These are phyloP conservation scores for Ganoderma boninense DNA, from an alignment of 1,284 basidiomycete species.

Conservation along the genomic window DNA sequence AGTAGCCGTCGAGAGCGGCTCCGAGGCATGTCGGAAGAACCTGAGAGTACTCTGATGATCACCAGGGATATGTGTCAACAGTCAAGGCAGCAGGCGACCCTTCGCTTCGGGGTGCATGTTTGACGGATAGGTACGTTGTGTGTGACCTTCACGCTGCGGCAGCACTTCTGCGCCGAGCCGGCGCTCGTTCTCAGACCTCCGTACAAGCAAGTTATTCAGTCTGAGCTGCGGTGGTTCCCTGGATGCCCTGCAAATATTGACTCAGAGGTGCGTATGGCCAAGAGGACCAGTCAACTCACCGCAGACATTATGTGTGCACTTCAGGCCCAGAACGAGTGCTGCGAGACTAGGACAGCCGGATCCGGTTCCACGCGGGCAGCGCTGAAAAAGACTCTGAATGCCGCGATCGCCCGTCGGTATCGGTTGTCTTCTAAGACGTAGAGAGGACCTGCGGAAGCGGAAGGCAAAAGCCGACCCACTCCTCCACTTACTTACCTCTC, in stretches of 20 bases:
- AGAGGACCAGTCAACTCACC: not conserved
- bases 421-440: too few species aligned
- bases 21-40: not conserved
- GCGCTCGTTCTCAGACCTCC: not conserved
- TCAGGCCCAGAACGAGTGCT: not conserved
- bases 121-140: constrained; percentile 2
- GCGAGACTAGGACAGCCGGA: not conserved
- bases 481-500: not conserved
- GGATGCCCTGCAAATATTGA: not conserved
- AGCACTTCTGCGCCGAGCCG: not conserved
- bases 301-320: not conserved
- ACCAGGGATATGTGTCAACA: not conserved
- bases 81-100: not conserved
- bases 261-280: not conserved
- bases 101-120: not conserved
- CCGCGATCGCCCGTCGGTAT: too few species aligned
- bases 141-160: not conserved
- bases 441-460: too few species aligned
- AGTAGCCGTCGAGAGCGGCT: not conserved
- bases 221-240: not conserved
- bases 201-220: not conserved
- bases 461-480: not conserved
- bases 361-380: not conserved
- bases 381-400: too few species aligned
- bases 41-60: not conserved